A percentile compares a stretch with the other conserved stretches of the same genome.
These are phyloP conservation scores for Prillingera fragicola DNA, from an alignment of 1,284 basidiomycete genomes.

Conservation along the genomic window DNA sequence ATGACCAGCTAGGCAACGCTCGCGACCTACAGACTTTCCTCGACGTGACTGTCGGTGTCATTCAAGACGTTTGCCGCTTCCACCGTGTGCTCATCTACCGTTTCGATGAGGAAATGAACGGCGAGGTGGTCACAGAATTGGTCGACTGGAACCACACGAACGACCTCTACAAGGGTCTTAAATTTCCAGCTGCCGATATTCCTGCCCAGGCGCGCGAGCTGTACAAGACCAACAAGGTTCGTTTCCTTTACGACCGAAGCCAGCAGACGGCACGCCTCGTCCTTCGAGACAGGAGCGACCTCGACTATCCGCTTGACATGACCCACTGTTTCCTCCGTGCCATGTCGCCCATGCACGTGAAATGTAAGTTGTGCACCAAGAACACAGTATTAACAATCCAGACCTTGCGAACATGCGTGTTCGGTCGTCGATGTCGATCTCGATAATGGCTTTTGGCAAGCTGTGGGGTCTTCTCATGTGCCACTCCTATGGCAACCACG, in stretches of 20 bases:
- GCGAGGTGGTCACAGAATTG: slow-evolving; percentile 73
- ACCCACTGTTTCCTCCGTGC: slow-evolving; percentile 79
- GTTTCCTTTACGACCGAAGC: slow-evolving; percentile 71
- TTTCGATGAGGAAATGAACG: slow-evolving; percentile 53
- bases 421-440: slow-evolving; percentile 78
- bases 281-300: slow-evolving; percentile 60
- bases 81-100: slow-evolving; percentile 86
- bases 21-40: slow-evolving; percentile 66
- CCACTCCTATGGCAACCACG: slow-evolving; percentile 70
- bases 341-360: slow-evolving; percentile 84
- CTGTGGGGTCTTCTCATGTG: slow-evolving; percentile 82
- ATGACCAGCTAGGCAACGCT: slow-evolving; percentile 71
- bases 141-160: slow-evolving; percentile 76
- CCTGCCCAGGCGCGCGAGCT: slow-evolving; percentile 56
- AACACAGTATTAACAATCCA: slow-evolving; percentile 29
- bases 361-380: slow-evolving; percentile 54
- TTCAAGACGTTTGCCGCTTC: slow-evolving; percentile 77
- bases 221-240: slow-evolving; percentile 66
- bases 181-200: slow-evolving; percentile 58
- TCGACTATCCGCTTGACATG: slow-evolving; percentile 75
- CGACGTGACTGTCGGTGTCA: slow-evolving; percentile 70
- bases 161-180: slow-evolving; percentile 61
- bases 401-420: slow-evolving; percentile 76
- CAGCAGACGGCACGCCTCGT: slow-evolving; percentile 74
- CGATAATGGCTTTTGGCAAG: slow-evolving; percentile 74